Evolutionary conservation across 768 basidiomycete species (phyloP).

Genomic region (Udeniomyces megalosporus): DNA sequence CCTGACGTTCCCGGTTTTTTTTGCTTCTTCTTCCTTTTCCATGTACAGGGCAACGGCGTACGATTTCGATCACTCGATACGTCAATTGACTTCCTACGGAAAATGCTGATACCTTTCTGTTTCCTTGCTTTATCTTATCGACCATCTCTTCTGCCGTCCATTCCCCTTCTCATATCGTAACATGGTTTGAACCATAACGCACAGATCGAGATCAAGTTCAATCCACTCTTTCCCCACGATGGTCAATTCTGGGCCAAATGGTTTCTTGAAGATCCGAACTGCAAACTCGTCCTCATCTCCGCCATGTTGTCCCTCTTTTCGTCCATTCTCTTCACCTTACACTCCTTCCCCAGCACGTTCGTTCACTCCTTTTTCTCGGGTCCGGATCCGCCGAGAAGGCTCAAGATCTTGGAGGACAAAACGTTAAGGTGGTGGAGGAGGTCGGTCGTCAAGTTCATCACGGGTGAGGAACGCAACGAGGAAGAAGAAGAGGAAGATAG

Average conservation of each 20-base stretch:
- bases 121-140: too few species aligned
- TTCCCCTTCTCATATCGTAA: too few species aligned
- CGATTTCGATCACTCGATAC: too few species aligned
- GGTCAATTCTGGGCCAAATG: slow-evolving; percentile 1
- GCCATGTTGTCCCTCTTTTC: neutral
- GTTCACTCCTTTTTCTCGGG: neutral
- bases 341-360: neutral
- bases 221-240: neutral
- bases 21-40: too few species aligned
- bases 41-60: slow-evolving; percentile 7
- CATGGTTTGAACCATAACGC: too few species aligned
- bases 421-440: neutral
- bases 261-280: slow-evolving; percentile 2
- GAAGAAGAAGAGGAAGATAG: too few species aligned
- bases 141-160: too few species aligned
- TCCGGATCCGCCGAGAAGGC: neutral
- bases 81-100: too few species aligned
- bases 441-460: neutral
- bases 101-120: too few species aligned
- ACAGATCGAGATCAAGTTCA: neutral
- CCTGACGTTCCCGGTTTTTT: too few species aligned
- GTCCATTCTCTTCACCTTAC: neutral
- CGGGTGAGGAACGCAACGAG: too few species aligned
- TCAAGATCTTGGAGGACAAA: neutral
- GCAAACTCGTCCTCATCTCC: neutral